Evolutionary conservation across 2,329 filamentous ascomycete genomes (phyloP), one percentile per base, ranked within the genome.

Genomic region (Amauroascus niger): DNA sequence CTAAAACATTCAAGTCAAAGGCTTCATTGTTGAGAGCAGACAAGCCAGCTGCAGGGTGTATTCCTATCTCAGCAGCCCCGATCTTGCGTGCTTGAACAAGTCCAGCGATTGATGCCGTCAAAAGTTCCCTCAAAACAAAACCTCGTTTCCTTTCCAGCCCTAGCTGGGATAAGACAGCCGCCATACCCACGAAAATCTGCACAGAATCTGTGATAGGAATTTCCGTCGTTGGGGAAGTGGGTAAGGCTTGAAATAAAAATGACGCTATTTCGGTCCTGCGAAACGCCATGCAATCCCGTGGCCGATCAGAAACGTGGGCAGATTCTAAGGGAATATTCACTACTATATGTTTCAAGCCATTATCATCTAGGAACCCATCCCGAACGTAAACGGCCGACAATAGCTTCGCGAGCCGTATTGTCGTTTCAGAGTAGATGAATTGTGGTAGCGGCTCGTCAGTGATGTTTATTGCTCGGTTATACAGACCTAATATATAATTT

Each of bases 31-130:
- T 85, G 28, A 93, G 73, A 11, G 84, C 83, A 24, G 88, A 83
- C 49, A 96, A 74, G 0, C 88, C 90, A 8, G 91, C 88, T 16
- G 91, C 91, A 39, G 93, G 93, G 70, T 97, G 91, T 33, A 98
- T 88, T 2, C 91, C 93, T 63, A 93, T 87, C 65, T 97, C 93
- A n/a, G 93, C 90, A 39, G 93, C 93, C 30, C 91, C 91, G 46
- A 91, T 79, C 45, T 94, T 96, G 37, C 93, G 81, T 14, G 93
- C 93, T 69, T 96, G 88, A 3, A 95, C 84, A 7, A 98, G 76
- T 2, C 87, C 89, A 32, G 84, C 84, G 50, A 94, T 87, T 39
- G 97, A 76, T 14, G 89, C 83, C 2, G 83, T 84, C 7, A 98
- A 79, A 48, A 97, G 77, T 64, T 96, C 89, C 61, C 87, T 84